Conservation (phyloP, 2,329 filamentous ascomycete species). For the Fusarium sp. region DNA sequence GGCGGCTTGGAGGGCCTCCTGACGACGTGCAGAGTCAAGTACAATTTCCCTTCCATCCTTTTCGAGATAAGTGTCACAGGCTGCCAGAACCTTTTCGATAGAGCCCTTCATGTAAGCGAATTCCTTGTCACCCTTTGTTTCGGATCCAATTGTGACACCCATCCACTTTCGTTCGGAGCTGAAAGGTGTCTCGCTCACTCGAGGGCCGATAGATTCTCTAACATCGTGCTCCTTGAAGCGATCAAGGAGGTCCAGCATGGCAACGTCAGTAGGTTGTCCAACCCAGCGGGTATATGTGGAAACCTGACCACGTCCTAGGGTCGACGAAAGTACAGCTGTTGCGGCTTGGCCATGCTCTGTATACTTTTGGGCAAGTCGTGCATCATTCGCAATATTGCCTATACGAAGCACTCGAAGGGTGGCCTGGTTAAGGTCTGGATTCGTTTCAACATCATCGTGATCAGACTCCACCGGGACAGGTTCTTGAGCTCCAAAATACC, state of each 20-base stretch:
- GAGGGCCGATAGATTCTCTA: conserved; percentile 82
- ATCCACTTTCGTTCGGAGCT: conserved; percentile 99
- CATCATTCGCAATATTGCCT: conserved; percentile 97
- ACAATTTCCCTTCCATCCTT: conserved; percentile 87
- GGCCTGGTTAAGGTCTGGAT: conserved; percentile 70
- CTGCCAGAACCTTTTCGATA: conserved; percentile 83
- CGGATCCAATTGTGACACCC: conserved; percentile 84
- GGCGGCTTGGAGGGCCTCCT: conserved; percentile 81
- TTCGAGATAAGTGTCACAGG: conserved; percentile 91
- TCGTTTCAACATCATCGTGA: conserved; percentile 61
- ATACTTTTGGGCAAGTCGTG: conserved; percentile 77
- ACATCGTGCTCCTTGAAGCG: conserved; percentile 91
- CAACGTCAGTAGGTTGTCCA: conserved; percentile 95
- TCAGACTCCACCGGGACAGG: conserved; percentile 64
- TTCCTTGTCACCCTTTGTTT: conserved; percentile 71
- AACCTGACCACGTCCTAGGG: conserved; percentile 68
- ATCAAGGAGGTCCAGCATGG: conserved; percentile 93
- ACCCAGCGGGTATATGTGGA: conserved; percentile 86
- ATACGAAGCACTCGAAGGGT: conserved; percentile 85
- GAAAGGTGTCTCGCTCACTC: conserved; percentile 88
- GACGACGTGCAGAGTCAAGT: conserved; percentile 77
- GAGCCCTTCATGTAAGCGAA: conserved; percentile 96
- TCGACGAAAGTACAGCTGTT: conserved; percentile 82
- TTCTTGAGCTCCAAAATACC: conserved; percentile 80
- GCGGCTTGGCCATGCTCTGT: conserved; percentile 76